Percentiles rank a stretch among this genome's conserved stretches.
These are phyloP conservation scores for Penicillium sp. DNA, from an alignment of 2,329 filamentous ascomycete genomes.

Conservation along the genomic window DNA sequence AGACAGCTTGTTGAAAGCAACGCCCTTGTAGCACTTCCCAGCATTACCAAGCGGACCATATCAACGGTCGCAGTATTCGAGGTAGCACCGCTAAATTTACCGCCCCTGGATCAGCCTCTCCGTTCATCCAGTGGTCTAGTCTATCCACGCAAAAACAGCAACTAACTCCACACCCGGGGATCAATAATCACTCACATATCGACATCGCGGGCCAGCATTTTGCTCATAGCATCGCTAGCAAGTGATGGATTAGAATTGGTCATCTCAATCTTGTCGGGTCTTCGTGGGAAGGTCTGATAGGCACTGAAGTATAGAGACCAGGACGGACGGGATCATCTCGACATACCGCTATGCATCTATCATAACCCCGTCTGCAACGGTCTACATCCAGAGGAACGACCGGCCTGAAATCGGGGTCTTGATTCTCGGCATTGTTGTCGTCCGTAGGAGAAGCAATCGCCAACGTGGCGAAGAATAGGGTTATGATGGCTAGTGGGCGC, in stretches of 20 bases:
- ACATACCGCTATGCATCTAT: constrained; percentile 3
- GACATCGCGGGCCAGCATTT: background rate
- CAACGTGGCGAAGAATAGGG: constrained; percentile 6
- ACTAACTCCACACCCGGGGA: no score
- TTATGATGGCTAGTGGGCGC: constrained; percentile 1
- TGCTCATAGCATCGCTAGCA: background rate
- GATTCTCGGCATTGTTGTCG: background rate
- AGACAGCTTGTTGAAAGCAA: no score
- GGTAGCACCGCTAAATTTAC: background rate
- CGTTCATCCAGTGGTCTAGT: background rate
- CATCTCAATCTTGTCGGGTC: background rate
- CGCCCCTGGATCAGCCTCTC: background rate
- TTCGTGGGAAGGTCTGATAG: no score
- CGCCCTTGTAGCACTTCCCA: no score
- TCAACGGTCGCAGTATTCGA: background rate
- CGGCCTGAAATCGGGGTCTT: background rate
- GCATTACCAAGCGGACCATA: background rate
- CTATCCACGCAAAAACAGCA: background rate
- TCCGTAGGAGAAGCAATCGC: constrained; percentile 5
- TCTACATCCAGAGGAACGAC: background rate
- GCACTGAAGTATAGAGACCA: no score
- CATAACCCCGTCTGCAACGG: constrained; percentile 1
- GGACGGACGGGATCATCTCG: background rate
- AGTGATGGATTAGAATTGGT: background rate
- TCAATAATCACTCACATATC: background rate